phyloP scores from a whole-genome alignment of 176 grass and related monocot species.

The Oryza glumipatula region DNA sequence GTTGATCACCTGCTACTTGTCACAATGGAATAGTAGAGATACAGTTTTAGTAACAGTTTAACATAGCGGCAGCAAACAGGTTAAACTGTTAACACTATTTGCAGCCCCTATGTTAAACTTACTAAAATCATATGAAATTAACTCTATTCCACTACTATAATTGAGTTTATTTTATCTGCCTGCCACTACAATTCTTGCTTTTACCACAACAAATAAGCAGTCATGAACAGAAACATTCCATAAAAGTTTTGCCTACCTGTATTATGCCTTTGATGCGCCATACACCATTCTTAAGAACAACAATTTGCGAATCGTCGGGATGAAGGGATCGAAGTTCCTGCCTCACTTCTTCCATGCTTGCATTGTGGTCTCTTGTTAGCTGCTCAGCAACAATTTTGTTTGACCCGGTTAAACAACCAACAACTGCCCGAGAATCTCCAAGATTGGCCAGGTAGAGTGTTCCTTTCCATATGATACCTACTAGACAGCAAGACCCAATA shows the following conservation, averaged over 20 bases:
- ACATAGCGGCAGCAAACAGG: too few species aligned
- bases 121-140: neutral
- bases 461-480: constrained; percentile 85
- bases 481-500: constrained; percentile 93
- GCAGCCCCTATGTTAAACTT: neutral
- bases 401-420: constrained; percentile 66
- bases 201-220: neutral
- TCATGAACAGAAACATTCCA: neutral
- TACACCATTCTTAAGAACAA: constrained; percentile 94
- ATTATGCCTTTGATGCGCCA: constrained; percentile 99
- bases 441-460: constrained; percentile 89
- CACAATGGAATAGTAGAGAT: neutral
- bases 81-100: neutral
- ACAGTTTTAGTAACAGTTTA: too few species aligned
- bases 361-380: constrained; percentile 94
- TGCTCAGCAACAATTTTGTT: constrained; percentile 84
- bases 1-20: neutral
- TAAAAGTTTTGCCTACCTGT: constrained; percentile 54
- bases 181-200: neutral
- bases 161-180: neutral
- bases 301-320: constrained; percentile 93
- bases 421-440: constrained; percentile 83
- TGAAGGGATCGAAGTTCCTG: constrained; percentile 86
- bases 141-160: neutral
- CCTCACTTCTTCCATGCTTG: constrained; percentile 84